phyloP scores from a whole-genome alignment of 1,284 basidiomycete genomes.

The Moesziomyces parantarcticus region DNA sequence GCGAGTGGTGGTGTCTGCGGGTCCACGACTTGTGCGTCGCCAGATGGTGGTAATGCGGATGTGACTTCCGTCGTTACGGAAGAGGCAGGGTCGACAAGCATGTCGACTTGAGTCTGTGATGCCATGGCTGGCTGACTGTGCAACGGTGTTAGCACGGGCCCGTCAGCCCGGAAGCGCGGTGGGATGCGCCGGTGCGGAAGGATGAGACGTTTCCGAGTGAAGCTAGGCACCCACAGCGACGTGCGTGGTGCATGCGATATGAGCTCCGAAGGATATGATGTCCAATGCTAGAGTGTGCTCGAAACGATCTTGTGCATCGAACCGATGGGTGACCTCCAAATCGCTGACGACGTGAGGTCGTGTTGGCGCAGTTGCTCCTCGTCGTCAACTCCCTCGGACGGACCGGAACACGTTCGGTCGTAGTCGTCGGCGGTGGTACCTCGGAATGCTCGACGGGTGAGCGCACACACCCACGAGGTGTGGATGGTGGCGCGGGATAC shows the following conservation, averaged over 20 bases:
- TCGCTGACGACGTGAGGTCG: background rate
- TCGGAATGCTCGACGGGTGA: no score
- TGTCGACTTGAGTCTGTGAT: conserved; percentile 9
- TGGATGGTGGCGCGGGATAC: background rate
- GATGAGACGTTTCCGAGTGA: background rate
- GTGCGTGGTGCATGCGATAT: conserved; percentile 4
- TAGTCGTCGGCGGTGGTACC: no score
- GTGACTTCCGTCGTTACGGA: background rate
- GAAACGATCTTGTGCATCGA: background rate
- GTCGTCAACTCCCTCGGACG: background rate
- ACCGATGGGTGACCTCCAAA: background rate
- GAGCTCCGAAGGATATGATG: background rate
- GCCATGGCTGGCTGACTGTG: conserved; percentile 13
- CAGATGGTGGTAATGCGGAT: background rate
- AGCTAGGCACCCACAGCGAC: background rate
- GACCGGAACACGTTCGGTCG: background rate
- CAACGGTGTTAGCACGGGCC: conserved; percentile 39
- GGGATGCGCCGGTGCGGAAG: conserved; percentile 4
- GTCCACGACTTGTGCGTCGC: background rate
- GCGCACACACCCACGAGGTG: no score
- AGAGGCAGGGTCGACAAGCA: conserved; percentile 14
- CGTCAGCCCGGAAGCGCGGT: conserved; percentile 19
- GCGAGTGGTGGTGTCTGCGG: background rate
- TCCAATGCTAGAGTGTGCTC: background rate
- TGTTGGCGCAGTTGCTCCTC: background rate